Evolutionary conservation across 768 basidiomycete species (phyloP), one percentile per base, ranked within the genome.

Genomic region (Naganishia friedmannii): DNA sequence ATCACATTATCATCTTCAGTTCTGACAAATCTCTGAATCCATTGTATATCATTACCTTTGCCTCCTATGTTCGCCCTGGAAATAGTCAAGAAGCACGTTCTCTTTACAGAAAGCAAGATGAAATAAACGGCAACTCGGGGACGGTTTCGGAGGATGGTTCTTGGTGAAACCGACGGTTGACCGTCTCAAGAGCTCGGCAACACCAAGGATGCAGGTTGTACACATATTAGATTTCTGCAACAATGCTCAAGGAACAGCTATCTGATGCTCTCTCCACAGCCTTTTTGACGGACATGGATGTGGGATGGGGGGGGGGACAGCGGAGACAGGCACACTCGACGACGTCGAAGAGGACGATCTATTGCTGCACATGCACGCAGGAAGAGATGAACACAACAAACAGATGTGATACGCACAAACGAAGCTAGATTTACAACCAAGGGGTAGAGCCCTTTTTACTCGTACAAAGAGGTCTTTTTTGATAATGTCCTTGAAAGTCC

Each of bases 41-140:
- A 54, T 8, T 7, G 7, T 29, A 31, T 37, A 12, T 31, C 3
- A 0, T 54, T 31, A 6, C 37, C 46, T 23, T 21, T 34, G 7
- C 13, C 37, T 39, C 29, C 4, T 29, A 37, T 26, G 4, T 15
- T 57, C n/a, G 19, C 42, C 58, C 48, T 58, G n/a, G 51, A 5
- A 23, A 46, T 51, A 80, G 78, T 78, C 34, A 78, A 78, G 69
- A 69, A 71, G 56, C 78, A 80, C 66, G 78, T 80, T 56, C 72
- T 80, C 28, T 80, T 80, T 72, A 77, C 76, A 34, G 78, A 80
- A 65, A 70, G 72, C 28, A 80, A 80, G 72, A 78, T 80, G 68
- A 80, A 80, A 63, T 80, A 77, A 71, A 32, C 7, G 48, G 48
- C 48, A 51, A 42, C 7, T 17, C 7, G 15, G 34, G 4, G 42